phyloP scores from a whole-genome alignment of 139 green algal species.

The Ettlia oleoabundans region DNA sequence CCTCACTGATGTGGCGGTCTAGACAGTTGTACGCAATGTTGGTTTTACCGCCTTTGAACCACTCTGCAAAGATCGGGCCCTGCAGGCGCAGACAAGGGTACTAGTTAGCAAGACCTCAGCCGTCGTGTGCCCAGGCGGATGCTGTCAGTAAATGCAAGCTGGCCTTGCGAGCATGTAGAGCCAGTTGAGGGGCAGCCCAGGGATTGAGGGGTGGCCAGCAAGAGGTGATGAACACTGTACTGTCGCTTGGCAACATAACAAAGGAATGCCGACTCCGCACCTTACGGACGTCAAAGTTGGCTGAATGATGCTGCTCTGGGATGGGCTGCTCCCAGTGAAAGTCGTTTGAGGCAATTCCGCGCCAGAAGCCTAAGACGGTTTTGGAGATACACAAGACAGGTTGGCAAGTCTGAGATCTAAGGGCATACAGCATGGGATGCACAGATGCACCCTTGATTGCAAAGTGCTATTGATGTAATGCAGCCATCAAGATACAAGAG shows the following conservation, averaged over 20 bases:
- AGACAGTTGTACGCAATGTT: constrained; percentile 82
- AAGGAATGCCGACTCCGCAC: neutral
- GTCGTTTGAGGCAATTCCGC: constrained; percentile 32
- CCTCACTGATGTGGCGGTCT: constrained; percentile 56
- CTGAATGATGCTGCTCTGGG: constrained; percentile 10
- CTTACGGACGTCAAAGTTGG: constrained; percentile 39
- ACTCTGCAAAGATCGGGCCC: constrained; percentile 66
- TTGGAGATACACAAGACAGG: neutral
- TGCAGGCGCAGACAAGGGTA: no score
- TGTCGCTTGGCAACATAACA: neutral
- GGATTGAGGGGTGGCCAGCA: no score
- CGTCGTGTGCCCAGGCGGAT: no score
- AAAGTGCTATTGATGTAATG: no score
- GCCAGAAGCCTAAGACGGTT: constrained; percentile 48
- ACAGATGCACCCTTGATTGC: no score
- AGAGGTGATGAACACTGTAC: neutral
- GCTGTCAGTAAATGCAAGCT: no score
- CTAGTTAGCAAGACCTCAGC: no score
- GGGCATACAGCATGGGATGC: no score
- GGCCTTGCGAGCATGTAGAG: neutral
- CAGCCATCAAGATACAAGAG: no score
- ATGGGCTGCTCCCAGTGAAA: constrained; percentile 44
- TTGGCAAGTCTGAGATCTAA: no score
- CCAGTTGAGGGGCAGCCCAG: no score
- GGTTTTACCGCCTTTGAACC: constrained; percentile 75